Evolutionary conservation across 192 early-diverging fungal genomes (phyloP), one percentile per base, ranked within the genome.

Genomic region (Linderina pennispora): DNA sequence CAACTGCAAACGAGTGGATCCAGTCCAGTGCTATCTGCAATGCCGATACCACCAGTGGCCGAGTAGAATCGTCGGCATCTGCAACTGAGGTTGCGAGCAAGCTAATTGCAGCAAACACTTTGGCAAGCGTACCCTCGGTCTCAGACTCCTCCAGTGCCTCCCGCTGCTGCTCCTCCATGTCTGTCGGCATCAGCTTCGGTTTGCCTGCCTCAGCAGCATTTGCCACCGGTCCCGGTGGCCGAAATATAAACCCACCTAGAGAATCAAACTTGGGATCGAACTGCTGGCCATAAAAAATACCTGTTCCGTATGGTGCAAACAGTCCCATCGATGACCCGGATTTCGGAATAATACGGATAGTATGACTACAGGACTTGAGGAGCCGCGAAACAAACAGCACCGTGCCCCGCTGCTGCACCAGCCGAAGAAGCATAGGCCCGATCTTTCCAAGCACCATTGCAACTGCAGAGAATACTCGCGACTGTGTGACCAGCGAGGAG

Each of bases 21-120:
- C 65, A 69, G 18, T 44, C 48, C 41, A 69, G 19, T 5, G 39
- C 8, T 8, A 45, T 51, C 3, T 57, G 19, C 11, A 59, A 55
- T 7, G 53, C 25, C 51, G 51, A 8, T 31, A 31, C 5, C 6
- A 31, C 28, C 5, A 31, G 28, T 8, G 28, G 6, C 5, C 28
- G 5, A 8, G 28, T 11, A 31, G 28, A 31, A 31, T 31, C 28
- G 11, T 5, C 6, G 6, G 5, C 23, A 6, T 19, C 2, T 13
- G 24, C 34, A 17, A 38, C 34, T 9, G 19, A 9, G 2, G 1
- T n/a, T 11, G 26, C 28, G 14, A 64, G 14, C 4, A 17, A 16
- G 11, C 41, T 38, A 15, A 62, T 16, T 5, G 53, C 40, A 0
- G 20, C 16, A 39, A 69, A 53, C 10, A 69, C 43, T 1, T 23